phyloP scores from a whole-genome alignment of 1,284 basidiomycete species.

The Malassezia restricta region DNA sequence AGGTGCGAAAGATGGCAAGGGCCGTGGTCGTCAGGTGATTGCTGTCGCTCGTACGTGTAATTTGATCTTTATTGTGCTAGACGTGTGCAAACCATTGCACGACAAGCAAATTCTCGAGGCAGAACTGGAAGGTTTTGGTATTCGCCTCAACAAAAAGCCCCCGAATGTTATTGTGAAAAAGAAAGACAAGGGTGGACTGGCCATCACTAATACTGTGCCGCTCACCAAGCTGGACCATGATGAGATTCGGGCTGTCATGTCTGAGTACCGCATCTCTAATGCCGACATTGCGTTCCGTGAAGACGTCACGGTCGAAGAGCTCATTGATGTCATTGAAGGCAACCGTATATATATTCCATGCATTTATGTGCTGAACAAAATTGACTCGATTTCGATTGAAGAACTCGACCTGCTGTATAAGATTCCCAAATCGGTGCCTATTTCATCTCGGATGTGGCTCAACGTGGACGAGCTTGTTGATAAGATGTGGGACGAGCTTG shows the following conservation, averaged over 20 bases:
- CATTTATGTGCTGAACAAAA: conserved; percentile 54
- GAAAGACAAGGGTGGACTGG: conserved; percentile 77
- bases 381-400: conserved; percentile 83
- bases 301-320: conserved; percentile 84
- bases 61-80: conserved; percentile 94
- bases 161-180: conserved; percentile 68
- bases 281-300: conserved; percentile 86
- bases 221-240: conserved; percentile 91
- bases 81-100: conserved; percentile 85
- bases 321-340: conserved; percentile 58
- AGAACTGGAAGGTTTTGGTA: conserved; percentile 93
- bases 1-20: conserved; percentile 94
- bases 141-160: conserved; percentile 86
- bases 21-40: conserved; percentile 86
- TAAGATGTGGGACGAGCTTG: conserved; percentile 46
- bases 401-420: conserved; percentile 82
- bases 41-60: conserved; percentile 95
- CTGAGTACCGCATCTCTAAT: conserved; percentile 79
- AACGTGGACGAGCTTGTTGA: conserved; percentile 92
- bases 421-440: conserved; percentile 88
- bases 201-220: conserved; percentile 55
- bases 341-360: conserved; percentile 61
- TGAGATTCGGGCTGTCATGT: conserved; percentile 88
- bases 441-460: conserved; percentile 85
- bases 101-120: conserved; percentile 83